Percentiles rank a stretch among this genome's conserved stretches.
These are phyloP conservation scores for Silene vulgaris DNA, from an alignment of 179 eudicot species.

Conservation along the genomic window DNA sequence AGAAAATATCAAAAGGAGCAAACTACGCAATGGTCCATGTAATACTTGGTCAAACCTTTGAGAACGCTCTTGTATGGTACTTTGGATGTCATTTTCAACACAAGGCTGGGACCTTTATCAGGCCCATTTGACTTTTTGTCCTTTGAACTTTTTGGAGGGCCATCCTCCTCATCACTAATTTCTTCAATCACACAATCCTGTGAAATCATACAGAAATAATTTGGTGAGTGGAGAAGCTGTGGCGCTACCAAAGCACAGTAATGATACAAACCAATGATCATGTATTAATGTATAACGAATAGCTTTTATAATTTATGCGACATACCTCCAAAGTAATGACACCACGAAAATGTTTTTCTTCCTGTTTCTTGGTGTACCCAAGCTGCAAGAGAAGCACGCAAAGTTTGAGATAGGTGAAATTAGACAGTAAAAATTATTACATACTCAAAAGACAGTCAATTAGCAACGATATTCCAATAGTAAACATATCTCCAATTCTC, in stretches of 20 bases:
- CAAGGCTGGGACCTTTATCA: conserved; percentile 69
- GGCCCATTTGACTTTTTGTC: conserved; percentile 92
- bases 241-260: not conserved
- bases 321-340: conserved; percentile 94
- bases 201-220: conserved; percentile 5
- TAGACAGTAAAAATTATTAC: not conserved
- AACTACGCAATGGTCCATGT: not conserved
- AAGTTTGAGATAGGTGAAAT: not conserved
- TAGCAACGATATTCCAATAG: not conserved
- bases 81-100: conserved; percentile 77
- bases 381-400: conserved; percentile 52
- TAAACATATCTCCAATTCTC: not conserved
- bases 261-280: not conserved
- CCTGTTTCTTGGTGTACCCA: conserved; percentile 96
- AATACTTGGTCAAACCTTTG: conserved; percentile 50
- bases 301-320: not conserved
- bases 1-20: not conserved
- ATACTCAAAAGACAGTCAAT: not conserved
- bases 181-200: conserved; percentile 96
- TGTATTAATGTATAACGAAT: not conserved
- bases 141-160: conserved; percentile 87
- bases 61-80: conserved; percentile 95
- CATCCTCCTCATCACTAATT: conserved; percentile 76
- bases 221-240: not conserved
- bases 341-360: conserved; percentile 93